Base-by-base conservation (phyloP, 768 basidiomycete genomes). In the Gymnopilus dilepis region DNA sequence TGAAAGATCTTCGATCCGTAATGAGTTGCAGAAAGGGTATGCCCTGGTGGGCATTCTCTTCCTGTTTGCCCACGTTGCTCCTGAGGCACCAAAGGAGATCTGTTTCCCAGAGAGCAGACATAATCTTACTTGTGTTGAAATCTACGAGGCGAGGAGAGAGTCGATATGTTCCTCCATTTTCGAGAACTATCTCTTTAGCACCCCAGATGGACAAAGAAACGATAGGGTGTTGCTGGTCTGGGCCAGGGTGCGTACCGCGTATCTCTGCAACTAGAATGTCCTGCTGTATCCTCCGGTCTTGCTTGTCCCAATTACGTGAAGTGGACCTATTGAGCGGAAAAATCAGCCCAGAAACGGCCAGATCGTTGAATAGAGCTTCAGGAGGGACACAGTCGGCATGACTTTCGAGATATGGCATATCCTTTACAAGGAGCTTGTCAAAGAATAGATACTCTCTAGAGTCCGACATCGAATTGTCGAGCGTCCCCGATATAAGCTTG, bases 281-380 rank as follows among this genome's bases (percentile, higher is more conserved):
- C 21, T 69, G 69, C 57, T 74, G 77, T 1, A 83, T 80, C 17
- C 66, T 62, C 9, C 70, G 65, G 47, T 79, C 74, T 62, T 83
- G 80, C 3, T 64, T 43, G 7, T 69, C 66, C 82, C 82, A 84
- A 52, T 67, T 74, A 0, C 67, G 9, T 26, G 68, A 73, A 15
- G 79, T 78, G 62, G 70, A 76, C 34, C 68, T 63, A 61, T 77
- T 81, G 6, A 83, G 71, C 5, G 81, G 82, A 61, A 83, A 80
- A 3, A 82, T 67, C 3, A 80, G 64, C 5, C 79, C 78, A 15
- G 78, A 77, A 12, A 84, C 76, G 15, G 71, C 72, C 4, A 85
- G 76, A 60, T 84, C 83, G 61, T 84, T 80, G 61, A 82, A 85
- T 12, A 83, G 65, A 13, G 80, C 79, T 70, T 84, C 83, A 8